Percentiles rank a stretch among this genome's conserved stretches.
These are phyloP conservation scores for Tricholoma flavovirens DNA, from an alignment of 768 basidiomycete species.

Conservation along the genomic window DNA sequence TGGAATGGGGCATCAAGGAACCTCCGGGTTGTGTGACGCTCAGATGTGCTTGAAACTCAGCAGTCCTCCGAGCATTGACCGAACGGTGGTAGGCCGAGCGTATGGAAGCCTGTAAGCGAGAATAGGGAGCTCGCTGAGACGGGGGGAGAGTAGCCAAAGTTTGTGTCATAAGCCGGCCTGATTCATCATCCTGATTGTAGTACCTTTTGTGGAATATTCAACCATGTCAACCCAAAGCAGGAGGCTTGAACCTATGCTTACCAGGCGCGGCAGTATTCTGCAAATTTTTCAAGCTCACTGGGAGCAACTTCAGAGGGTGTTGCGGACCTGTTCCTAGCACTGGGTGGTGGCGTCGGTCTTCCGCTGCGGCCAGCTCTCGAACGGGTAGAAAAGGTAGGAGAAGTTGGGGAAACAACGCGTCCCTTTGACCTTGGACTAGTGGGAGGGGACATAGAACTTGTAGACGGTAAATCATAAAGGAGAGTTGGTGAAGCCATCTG, in stretches of 20 bases:
- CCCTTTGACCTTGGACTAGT: slow-evolving; percentile 43
- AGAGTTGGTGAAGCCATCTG: slow-evolving; percentile 53
- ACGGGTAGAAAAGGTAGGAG: slow-evolving; percentile 49
- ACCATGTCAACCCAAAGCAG: not conserved
- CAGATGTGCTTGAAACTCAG: slow-evolving; percentile 84
- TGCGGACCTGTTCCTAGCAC: slow-evolving; percentile 54
- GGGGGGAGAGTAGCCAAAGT: slow-evolving; percentile 75
- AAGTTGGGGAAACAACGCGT: slow-evolving; percentile 47
- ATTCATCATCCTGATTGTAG: slow-evolving; percentile 73
- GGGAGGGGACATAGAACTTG: slow-evolving; percentile 52
- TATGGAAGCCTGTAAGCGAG: slow-evolving; percentile 80
- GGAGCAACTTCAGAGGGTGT: slow-evolving; percentile 63
- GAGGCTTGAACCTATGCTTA: slow-evolving; percentile 25
- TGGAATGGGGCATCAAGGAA: slow-evolving; percentile 68
- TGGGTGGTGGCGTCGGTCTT: slow-evolving; percentile 54
- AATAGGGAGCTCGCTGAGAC: slow-evolving; percentile 82
- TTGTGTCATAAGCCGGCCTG: slow-evolving; percentile 77
- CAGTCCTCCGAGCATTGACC: slow-evolving; percentile 66
- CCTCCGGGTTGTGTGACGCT: slow-evolving; percentile 74
- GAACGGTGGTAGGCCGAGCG: slow-evolving; percentile 82
- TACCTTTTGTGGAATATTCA: slow-evolving; percentile 49
- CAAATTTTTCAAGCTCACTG: slow-evolving; percentile 74
- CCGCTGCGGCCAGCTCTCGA: slow-evolving; percentile 44
- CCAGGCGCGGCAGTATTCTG: slow-evolving; percentile 75
- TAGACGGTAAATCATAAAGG: slow-evolving; percentile 71